These are phyloP conservation scores for Yamadazyma takamatsuzukensis DNA, from an alignment of 805 yeast species.

Conservation along the genomic window DNA sequence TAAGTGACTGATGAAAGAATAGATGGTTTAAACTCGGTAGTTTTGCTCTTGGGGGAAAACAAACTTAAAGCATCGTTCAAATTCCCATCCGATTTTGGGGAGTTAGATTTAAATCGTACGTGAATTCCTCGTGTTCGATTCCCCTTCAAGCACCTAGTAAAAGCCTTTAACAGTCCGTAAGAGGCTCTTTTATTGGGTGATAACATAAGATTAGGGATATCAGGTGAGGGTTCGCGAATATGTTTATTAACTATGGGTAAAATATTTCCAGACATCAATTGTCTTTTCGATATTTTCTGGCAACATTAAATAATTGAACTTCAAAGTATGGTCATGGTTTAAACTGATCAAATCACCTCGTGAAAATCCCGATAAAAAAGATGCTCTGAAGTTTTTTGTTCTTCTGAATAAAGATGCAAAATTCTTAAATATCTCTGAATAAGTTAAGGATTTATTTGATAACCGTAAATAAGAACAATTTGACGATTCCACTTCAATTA, in stretches of 20 bases:
- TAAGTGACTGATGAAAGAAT: conserved; percentile 27
- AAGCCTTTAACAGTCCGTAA: too few relatives aligned
- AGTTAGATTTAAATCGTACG: too few relatives aligned
- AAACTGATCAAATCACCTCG: conserved; percentile 25
- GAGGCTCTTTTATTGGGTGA: background rate
- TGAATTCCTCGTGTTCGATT: too few relatives aligned
- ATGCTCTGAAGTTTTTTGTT: conserved; percentile 24
- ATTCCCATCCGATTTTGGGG: background rate
- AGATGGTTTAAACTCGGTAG: conserved; percentile 27
- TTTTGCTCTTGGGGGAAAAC: conserved; percentile 4
- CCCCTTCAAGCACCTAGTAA: too few relatives aligned
- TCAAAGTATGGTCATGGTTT: conserved; percentile 22
- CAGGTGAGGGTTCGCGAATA: background rate
- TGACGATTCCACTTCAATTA: conserved; percentile 7
- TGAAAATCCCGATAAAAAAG: conserved; percentile 20
- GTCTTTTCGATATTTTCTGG: conserved; percentile 28
- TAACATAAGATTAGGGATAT: background rate
- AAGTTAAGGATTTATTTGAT: conserved; percentile 36
- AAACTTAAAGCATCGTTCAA: conserved; percentile 6
- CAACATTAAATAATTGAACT: conserved; percentile 32
- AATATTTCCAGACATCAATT: conserved; percentile 21
- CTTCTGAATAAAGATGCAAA: conserved; percentile 26
- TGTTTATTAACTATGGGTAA: conserved; percentile 5
- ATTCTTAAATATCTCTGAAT: conserved; percentile 31
- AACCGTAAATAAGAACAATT: conserved; percentile 24